These are phyloP conservation scores for Lentinula detonsa DNA, from an alignment of 768 basidiomycete genomes.

Conservation along the genomic window DNA sequence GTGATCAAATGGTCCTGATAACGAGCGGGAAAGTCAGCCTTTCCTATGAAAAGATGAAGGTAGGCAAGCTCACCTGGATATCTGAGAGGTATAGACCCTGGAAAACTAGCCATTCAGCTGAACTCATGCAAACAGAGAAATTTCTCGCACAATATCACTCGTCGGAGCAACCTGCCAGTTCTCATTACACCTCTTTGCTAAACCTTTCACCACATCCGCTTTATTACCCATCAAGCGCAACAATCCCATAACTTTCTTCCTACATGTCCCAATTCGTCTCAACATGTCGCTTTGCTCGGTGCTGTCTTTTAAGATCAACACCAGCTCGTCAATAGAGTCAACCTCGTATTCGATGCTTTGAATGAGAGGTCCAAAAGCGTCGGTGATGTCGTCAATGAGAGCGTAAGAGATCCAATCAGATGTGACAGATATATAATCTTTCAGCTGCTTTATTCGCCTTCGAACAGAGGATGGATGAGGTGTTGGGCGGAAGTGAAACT, in stretches of 20 bases:
- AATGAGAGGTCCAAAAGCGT: slow-evolving; percentile 97
- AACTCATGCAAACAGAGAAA: neutral
- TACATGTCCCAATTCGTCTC: slow-evolving; percentile 91
- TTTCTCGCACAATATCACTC: slow-evolving; percentile 76
- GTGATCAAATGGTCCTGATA: slow-evolving; percentile 91
- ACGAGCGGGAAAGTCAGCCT: neutral
- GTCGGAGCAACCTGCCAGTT: slow-evolving; percentile 99
- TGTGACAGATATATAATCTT: slow-evolving; percentile 97
- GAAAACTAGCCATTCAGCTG: neutral
- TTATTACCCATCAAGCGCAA: slow-evolving; percentile 98
- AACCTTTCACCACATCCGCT: slow-evolving; percentile 97
- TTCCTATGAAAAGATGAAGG: neutral
- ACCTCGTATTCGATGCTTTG: slow-evolving; percentile 99
- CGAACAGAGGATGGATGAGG: slow-evolving; percentile 98
- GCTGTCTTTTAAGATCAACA: slow-evolving; percentile 85
- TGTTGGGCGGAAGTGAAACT: slow-evolving; percentile 98
- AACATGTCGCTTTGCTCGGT: slow-evolving; percentile 98
- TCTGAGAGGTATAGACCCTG: slow-evolving; percentile 94
- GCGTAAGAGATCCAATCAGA: slow-evolving; percentile 99
- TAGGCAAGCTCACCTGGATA: slow-evolving; percentile 59
- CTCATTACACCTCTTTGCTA: slow-evolving; percentile 97
- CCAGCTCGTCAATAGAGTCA: slow-evolving; percentile 97
- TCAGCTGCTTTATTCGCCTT: slow-evolving; percentile 96
- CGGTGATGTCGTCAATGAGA: slow-evolving; percentile 98
- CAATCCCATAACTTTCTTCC: slow-evolving; percentile 99